Evolutionary conservation across 176 grass and related monocot genomes (phyloP).

Genomic region (Avena sativa): DNA sequence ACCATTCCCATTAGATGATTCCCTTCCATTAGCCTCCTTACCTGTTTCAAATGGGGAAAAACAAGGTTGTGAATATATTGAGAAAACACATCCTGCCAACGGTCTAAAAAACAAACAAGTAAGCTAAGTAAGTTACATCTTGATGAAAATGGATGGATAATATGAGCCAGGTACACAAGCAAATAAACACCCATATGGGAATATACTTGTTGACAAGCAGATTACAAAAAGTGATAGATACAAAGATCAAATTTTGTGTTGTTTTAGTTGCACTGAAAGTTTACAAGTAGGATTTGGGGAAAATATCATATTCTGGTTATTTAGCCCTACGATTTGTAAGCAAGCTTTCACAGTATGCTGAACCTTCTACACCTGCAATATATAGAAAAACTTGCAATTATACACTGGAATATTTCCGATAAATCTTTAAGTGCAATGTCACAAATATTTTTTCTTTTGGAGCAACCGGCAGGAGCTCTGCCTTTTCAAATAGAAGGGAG

Average conservation of each 20-base stretch:
- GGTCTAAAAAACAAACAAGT: conserved; percentile 9
- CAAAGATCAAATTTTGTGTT: background rate
- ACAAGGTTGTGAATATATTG: conserved; percentile 31
- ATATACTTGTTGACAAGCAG: conserved; percentile 14
- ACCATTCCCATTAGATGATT: conserved; percentile 99
- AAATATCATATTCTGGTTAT: conserved; percentile 14
- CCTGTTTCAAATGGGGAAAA: conserved; percentile 51
- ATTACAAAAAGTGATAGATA: conserved; percentile 32
- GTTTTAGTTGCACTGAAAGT: conserved; percentile 13
- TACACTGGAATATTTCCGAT: background rate
- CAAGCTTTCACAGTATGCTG: conserved; percentile 33
- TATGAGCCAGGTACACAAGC: conserved; percentile 18
- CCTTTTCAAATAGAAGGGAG: too few species aligned
- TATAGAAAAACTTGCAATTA: conserved; percentile 36
- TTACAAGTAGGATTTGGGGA: conserved; percentile 2
- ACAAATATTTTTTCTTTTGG: too few species aligned
- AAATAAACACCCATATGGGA: conserved; percentile 4
- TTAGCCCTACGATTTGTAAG: conserved; percentile 3
- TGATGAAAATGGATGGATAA: conserved; percentile 25
- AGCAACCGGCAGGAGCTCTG: too few species aligned
- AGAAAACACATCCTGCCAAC: conserved; percentile 8
- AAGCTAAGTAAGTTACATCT: background rate
- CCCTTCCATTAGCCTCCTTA: conserved; percentile 99
- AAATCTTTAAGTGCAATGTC: conserved; percentile 19
- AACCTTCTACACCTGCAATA: conserved; percentile 30